Evolutionary conservation across 805 yeast genomes (phyloP), one percentile per base, ranked within the genome.

Genomic region (Wickerhamomyces ciferrii): DNA sequence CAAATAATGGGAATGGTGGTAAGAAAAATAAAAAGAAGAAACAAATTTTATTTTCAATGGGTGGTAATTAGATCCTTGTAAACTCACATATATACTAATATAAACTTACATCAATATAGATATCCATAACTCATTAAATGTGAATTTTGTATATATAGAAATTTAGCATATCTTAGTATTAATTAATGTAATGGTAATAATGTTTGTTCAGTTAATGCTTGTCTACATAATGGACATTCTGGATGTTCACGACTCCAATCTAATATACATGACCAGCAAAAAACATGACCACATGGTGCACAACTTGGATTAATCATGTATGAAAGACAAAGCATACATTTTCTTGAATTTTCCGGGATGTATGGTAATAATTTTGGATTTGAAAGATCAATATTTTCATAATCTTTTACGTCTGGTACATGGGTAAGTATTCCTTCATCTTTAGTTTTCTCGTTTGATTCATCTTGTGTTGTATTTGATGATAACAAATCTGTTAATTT

Each of bases 151-250:
- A n/a, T n/a, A n/a, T n/a, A n/a, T n/a, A n/a, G n/a, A n/a, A n/a
- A n/a, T n/a, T n/a, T n/a, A n/a, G n/a, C n/a, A n/a, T n/a, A n/a
- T n/a, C n/a, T n/a, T n/a, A n/a, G n/a, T n/a, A n/a, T 31, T 8
- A 14, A 31, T 47, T 41, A 61, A 9, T 51, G 53, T 35, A 61
- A 23, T 23, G 62, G 63, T 38, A 61, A 46, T 20, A 59, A 41
- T 18, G 53, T 35, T 46, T 59, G 63, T 42, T 58, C 61, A 25
- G 72, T 67, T 43, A 88, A 75, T 21, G 69, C 73, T 52, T 84
- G 94, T 45, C 98, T 67, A 60, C 98, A 94, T 24, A 94, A 69
- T 0, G 99, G 98, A 61, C 99, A 92, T 59, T 90, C 97, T 0
- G 89, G 83, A 49, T 77, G 70, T 53, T 90, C 96, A 51, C 88